phyloP scores from a whole-genome alignment of 225 moss, liverwort and hornwort genomes.

The Straminergon stramineum region DNA sequence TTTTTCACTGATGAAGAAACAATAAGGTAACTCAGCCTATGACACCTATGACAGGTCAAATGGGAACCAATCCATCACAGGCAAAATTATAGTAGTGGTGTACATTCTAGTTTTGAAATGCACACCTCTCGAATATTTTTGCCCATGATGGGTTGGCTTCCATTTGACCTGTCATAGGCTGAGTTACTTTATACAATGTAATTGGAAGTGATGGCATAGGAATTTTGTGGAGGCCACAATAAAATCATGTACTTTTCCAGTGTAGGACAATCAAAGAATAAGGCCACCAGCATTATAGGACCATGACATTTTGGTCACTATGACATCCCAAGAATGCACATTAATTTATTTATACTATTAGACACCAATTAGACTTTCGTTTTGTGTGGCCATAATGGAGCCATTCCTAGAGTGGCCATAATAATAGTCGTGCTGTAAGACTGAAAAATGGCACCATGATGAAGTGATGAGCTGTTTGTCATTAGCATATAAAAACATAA shows the following conservation, averaged over 20 bases:
- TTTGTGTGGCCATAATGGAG: neutral
- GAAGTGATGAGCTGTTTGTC: neutral
- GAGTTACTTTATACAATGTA: neutral
- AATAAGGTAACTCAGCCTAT: no score
- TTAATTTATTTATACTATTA: neutral
- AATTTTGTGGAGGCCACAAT: neutral
- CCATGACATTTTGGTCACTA: no score
- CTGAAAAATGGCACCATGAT: neutral
- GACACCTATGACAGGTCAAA: no score
- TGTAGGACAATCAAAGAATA: neutral
- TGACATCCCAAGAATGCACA: neutral
- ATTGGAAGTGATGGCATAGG: neutral
- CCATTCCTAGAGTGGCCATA: neutral
- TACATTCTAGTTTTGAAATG: no score
- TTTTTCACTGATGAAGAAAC: neutral
- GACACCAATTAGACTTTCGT: rapidly evolving
- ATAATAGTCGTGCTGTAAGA: neutral
- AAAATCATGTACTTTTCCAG: neutral
- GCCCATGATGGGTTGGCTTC: no score
- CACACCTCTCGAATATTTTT: no score
- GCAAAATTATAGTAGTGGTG: no score
- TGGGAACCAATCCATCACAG: no score
- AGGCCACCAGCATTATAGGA: no score
- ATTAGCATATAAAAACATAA: neutral
- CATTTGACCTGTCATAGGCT: no score